These are phyloP conservation scores for Butyriboletus appendiculatus DNA, from an alignment of 1,284 basidiomycete genomes.

Conservation along the genomic window DNA sequence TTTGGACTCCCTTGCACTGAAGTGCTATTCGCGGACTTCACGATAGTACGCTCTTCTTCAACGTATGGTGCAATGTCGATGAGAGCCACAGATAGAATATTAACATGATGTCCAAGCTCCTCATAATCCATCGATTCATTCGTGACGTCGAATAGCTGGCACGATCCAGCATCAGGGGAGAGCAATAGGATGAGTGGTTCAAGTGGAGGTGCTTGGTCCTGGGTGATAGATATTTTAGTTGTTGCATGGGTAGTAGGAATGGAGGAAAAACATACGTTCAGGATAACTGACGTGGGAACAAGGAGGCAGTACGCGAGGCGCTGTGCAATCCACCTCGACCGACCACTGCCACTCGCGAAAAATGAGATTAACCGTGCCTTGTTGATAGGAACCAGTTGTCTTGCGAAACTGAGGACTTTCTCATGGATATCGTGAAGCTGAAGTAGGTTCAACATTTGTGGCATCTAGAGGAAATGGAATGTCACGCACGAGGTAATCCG, in stretches of 20 bases:
- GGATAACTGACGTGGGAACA: conserved; percentile 32
- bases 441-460: not conserved
- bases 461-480: not conserved
- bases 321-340: conserved; percentile 55
- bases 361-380: conserved; percentile 51
- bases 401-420: conserved; percentile 43
- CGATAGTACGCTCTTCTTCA: conserved; percentile 41
- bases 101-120: conserved; percentile 52
- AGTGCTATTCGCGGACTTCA: conserved; percentile 12
- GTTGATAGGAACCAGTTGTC: conserved; percentile 40
- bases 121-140: conserved; percentile 55
- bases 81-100: conserved; percentile 56
- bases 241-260: not conserved
- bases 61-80: conserved; percentile 60
- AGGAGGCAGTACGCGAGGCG: conserved; percentile 51
- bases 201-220: conserved; percentile 46
- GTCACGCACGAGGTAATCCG: conserved; percentile 40
- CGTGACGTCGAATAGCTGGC: conserved; percentile 46
- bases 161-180: conserved; percentile 30
- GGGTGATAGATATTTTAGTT: conserved; percentile 19
- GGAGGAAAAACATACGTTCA: conserved; percentile 30
- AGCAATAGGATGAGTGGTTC: conserved; percentile 44
- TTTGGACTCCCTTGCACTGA: conserved; percentile 31
- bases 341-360: conserved; percentile 51
- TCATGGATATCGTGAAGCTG: conserved; percentile 52